phyloP scores from a whole-genome alignment of 495 filamentous ascomycete species.

The Podospora fimiseda region DNA sequence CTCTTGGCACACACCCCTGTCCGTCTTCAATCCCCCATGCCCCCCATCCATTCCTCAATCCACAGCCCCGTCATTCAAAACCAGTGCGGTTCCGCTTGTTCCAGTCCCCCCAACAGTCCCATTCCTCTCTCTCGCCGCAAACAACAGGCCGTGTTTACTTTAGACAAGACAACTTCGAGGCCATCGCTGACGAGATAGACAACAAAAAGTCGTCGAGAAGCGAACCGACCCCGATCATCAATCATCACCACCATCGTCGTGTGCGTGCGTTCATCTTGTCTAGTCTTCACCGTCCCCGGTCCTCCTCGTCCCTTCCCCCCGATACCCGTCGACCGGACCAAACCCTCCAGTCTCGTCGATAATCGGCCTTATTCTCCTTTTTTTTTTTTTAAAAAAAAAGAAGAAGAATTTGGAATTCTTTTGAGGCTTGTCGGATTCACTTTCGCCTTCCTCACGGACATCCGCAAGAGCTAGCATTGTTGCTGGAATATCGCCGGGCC shows the following conservation, averaged over 20 bases:
- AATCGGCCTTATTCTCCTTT: too few relatives aligned
- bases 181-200: constrained; percentile 1
- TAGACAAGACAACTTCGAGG: constrained; percentile 18
- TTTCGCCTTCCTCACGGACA: constrained; percentile 5
- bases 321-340: constrained; percentile 3
- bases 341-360: not conserved
- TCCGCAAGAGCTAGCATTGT: constrained; percentile 23
- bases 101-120: constrained; percentile 9
- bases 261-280: too few relatives aligned
- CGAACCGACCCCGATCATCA: constrained; percentile 23
- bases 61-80: constrained; percentile 25
- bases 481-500: constrained; percentile 36
- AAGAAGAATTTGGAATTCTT: constrained; percentile 8
- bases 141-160: constrained; percentile 18
- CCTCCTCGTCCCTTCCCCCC: not conserved
- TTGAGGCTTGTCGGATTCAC: not conserved
- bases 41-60: constrained; percentile 13
- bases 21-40: constrained; percentile 5
- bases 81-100: constrained; percentile 15
- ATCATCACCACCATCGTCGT: too few relatives aligned
- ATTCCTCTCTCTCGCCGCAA: constrained; percentile 18
- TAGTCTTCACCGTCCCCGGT: constrained; percentile 10
- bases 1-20: constrained; percentile 2
- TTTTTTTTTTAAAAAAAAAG: too few relatives aligned
- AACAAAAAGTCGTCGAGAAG: constrained; percentile 13